Conservation (phyloP, 139 green algal genomes). For the Chlamydomonas eustigma region DNA sequence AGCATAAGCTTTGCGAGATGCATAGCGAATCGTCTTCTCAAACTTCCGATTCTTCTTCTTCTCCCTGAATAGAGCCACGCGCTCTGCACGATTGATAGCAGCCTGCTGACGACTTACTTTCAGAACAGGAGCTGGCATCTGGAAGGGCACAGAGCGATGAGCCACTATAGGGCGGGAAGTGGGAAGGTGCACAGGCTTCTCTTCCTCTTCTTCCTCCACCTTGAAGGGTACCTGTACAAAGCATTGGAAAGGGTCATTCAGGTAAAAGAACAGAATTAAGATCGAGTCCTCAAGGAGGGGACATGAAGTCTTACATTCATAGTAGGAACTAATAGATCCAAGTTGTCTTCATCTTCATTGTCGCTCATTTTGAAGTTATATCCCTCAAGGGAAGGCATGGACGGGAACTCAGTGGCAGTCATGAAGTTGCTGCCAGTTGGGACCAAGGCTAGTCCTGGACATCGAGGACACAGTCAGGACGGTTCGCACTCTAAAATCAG, state of each 20-base stretch:
- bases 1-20: conserved; percentile 78
- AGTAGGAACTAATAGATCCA: neutral
- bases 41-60: conserved; percentile 76
- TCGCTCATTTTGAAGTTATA: neutral
- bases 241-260: neutral
- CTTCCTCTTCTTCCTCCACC: neutral
- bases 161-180: no score
- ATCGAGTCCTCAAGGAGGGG: neutral
- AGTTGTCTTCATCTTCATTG: neutral
- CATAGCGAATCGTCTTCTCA: conserved; percentile 84
- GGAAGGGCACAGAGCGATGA: neutral
- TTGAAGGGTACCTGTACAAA: neutral
- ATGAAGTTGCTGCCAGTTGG: neutral
- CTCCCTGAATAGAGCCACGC: conserved; percentile 53
- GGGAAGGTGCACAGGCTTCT: neutral
- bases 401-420: neutral
- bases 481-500: no score
- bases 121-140: neutral
- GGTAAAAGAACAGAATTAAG: neutral
- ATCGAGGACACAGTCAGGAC: no score
- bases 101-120: neutral
- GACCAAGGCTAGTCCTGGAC: neutral
- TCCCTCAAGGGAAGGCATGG: neutral
- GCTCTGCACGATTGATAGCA: conserved; percentile 14
- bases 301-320: neutral